Percentiles rank a stretch among this genome's conserved stretches.
These are phyloP conservation scores for Cubamyces sp. DNA, from an alignment of 768 basidiomycete genomes.

Conservation along the genomic window DNA sequence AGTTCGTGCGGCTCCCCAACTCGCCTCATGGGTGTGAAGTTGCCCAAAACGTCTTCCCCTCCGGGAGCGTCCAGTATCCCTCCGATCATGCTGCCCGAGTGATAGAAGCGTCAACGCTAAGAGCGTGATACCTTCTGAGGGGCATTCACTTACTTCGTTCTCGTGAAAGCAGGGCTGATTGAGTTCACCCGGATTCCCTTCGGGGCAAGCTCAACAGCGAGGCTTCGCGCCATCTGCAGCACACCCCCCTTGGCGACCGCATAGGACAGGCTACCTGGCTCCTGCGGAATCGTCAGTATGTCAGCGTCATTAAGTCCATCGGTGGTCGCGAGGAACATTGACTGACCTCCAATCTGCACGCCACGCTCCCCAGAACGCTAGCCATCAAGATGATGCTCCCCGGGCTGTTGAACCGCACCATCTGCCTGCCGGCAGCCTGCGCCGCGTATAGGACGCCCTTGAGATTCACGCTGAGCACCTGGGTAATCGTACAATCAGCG, in stretches of 20 bases:
- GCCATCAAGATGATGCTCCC: slow-evolving; percentile 47
- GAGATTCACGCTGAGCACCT: slow-evolving; percentile 69
- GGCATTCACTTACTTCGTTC: slow-evolving; percentile 52
- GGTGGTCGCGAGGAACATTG: too few species aligned
- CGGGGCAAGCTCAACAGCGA: slow-evolving; percentile 76
- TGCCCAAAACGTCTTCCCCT: slow-evolving; percentile 40
- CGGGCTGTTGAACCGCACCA: slow-evolving; percentile 36
- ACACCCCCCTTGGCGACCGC: slow-evolving; percentile 78
- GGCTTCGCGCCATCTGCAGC: slow-evolving; percentile 76
- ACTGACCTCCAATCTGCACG: too few species aligned
- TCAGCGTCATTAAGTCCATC: too few species aligned
- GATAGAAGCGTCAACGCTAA: background rate
- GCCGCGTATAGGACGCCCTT: slow-evolving; percentile 42
- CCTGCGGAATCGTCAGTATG: slow-evolving; percentile 41
- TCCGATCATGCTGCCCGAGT: background rate
- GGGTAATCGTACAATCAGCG: background rate
- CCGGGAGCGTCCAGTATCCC: background rate
- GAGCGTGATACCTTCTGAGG: background rate
- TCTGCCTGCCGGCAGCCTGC: slow-evolving; percentile 41
- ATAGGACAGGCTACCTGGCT: slow-evolving; percentile 72
- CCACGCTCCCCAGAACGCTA: slow-evolving; percentile 38
- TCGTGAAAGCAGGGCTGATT: slow-evolving; percentile 75
- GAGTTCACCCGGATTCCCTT: slow-evolving; percentile 72
- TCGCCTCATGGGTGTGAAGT: slow-evolving; percentile 64
- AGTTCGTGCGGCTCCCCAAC: slow-evolving; percentile 72